Evolutionary conservation across 2,329 filamentous ascomycete genomes (phyloP).

Genomic region (Ophiosphaerella korrae): DNA sequence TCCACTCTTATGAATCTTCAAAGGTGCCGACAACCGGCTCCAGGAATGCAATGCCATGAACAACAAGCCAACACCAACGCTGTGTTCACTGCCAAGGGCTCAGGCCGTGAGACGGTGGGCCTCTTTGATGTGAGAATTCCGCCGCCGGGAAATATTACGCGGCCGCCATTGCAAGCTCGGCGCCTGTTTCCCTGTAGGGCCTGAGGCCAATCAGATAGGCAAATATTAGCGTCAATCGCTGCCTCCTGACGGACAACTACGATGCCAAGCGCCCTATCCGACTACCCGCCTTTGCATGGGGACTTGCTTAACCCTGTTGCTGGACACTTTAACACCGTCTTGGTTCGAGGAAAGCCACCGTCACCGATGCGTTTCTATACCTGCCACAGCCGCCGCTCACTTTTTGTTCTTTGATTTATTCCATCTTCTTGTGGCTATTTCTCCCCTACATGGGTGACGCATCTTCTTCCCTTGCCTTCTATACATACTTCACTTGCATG

Average conservation of each 20-base stretch:
- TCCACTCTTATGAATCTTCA: not conserved
- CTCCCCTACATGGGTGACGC: constrained; percentile 3
- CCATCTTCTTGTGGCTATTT: constrained; percentile 11
- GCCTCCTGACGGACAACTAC: constrained; percentile 27
- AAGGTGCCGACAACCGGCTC: constrained; percentile 4
- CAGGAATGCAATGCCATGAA: not conserved
- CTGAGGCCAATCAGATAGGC: constrained; percentile 25
- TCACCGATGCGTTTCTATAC: constrained; percentile 32
- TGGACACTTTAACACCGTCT: constrained; percentile 29
- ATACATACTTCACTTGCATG: constrained; percentile 29
- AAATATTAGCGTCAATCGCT: constrained; percentile 19
- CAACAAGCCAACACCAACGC: constrained; percentile 12
- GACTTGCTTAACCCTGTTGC: constrained; percentile 36
- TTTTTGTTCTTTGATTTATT: constrained; percentile 15
- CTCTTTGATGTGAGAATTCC: constrained; percentile 19
- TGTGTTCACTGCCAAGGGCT: constrained; percentile 23
- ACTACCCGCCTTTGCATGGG: constrained; percentile 41
- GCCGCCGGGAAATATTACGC: constrained; percentile 32
- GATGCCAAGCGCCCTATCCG: constrained; percentile 37
- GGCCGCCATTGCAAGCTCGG: constrained; percentile 29
- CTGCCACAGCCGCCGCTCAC: constrained; percentile 29
- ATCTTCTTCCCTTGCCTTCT: constrained; percentile 9
- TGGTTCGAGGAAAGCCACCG: constrained; percentile 12
- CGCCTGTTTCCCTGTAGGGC: constrained; percentile 26
- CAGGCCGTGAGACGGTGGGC: constrained; percentile 29